Evolutionary conservation across 1,284 basidiomycete genomes (phyloP).

Genomic region (Schizophyllum commune): DNA sequence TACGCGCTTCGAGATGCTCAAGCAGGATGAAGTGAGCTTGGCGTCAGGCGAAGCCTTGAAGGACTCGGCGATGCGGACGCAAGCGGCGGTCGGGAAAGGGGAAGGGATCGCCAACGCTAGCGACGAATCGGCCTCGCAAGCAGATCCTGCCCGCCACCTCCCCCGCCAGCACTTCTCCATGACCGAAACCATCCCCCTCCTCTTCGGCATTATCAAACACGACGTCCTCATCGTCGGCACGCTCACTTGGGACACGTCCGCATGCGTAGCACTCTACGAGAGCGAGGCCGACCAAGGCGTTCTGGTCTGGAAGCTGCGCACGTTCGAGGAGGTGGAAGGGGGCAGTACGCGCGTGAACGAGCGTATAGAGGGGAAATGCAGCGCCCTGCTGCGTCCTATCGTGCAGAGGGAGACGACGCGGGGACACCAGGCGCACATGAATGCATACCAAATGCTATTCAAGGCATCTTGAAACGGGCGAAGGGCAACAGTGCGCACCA

Average conservation of each 20-base stretch:
- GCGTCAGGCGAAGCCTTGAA: constrained; percentile 10
- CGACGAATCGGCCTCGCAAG: background rate
- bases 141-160: constrained; percentile 5
- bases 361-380: constrained; percentile 23
- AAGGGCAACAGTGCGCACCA: no score
- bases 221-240: constrained; percentile 22
- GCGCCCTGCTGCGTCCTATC: constrained; percentile 18
- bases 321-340: constrained; percentile 18
- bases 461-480: background rate
- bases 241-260: constrained; percentile 25
- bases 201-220: constrained; percentile 22
- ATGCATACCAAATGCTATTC: constrained; percentile 20
- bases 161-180: constrained; percentile 24
- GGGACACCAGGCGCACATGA: constrained; percentile 24
- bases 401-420: constrained; percentile 21
- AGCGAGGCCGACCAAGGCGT: constrained; percentile 18
- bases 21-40: constrained; percentile 19
- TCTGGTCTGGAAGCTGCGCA: constrained; percentile 24
- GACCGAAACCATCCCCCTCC: constrained; percentile 23
- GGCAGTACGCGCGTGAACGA: constrained; percentile 24
- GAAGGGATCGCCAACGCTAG: constrained; percentile 1
- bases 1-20: constrained; percentile 19
- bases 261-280: constrained; percentile 23
- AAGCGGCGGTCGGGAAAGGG: constrained; percentile 1
- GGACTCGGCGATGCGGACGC: constrained; percentile 13